phyloP scores from a whole-genome alignment of 2,329 filamentous ascomycete species.

The Arachnomyces sp. region DNA sequence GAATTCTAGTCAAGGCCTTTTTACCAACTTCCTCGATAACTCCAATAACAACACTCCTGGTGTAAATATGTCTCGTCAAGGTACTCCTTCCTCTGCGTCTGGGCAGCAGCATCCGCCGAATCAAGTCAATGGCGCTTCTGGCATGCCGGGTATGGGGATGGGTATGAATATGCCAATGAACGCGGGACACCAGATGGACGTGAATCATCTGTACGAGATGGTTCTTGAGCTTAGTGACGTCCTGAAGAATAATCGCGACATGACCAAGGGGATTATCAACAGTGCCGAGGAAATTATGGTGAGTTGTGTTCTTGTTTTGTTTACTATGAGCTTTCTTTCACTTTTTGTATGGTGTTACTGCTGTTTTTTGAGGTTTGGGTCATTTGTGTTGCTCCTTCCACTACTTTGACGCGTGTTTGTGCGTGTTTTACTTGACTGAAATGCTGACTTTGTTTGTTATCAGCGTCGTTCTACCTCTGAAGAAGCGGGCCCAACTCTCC shows the following conservation, averaged over 20 bases:
- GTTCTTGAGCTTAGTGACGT: constrained; percentile 42
- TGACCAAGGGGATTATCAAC: constrained; percentile 41
- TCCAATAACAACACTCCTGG: constrained; percentile 16
- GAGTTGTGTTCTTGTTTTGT: constrained; percentile 14
- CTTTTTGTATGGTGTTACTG: not conserved
- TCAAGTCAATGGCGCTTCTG: constrained; percentile 5
- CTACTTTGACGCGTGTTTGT: no score
- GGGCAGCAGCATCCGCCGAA: constrained; percentile 22
- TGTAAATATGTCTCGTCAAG: constrained; percentile 23
- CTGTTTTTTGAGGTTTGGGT: not conserved
- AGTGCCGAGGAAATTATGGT: constrained; percentile 43
- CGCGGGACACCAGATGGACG: constrained; percentile 44
- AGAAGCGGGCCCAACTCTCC: constrained; percentile 29
- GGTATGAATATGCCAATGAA: constrained; percentile 34
- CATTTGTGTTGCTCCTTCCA: not conserved
- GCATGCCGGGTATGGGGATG: constrained; percentile 18
- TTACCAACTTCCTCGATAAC: constrained; percentile 26
- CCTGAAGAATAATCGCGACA: constrained; percentile 41
- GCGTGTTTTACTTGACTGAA: not conserved
- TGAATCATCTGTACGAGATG: constrained; percentile 44
- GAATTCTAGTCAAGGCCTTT: constrained; percentile 22
- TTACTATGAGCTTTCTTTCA: constrained; percentile 8
- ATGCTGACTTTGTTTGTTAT: constrained; percentile 5
- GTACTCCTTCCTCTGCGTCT: constrained; percentile 25
- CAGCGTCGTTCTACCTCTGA: constrained; percentile 38